These are phyloP conservation scores for Clitocybe nebularis DNA, from an alignment of 1,284 basidiomycete genomes.

Conservation along the genomic window DNA sequence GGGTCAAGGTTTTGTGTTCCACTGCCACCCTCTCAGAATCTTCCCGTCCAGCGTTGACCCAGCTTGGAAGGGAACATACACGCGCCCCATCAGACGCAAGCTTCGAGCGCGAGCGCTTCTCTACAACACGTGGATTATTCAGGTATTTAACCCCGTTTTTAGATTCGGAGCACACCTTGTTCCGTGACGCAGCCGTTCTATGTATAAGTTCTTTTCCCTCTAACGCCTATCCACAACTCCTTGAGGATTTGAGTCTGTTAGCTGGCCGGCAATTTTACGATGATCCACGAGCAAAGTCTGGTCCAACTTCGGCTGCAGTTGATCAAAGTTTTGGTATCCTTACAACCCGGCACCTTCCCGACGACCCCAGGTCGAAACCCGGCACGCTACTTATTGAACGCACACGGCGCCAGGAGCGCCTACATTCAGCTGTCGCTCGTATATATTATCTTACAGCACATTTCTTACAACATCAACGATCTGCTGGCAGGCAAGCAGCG, in stretches of 20 bases:
- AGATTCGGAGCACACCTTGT: conserved; percentile 79
- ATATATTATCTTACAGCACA: conserved; percentile 87
- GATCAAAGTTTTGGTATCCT: conserved; percentile 52
- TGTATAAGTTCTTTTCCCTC: conserved; percentile 86
- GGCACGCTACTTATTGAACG: conserved; percentile 43
- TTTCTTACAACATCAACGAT: conserved; percentile 69
- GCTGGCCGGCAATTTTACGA: conserved; percentile 82
- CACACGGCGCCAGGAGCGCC: conserved; percentile 71
- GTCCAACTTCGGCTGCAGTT: conserved; percentile 26
- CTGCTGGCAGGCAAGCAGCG: conserved; percentile 67
- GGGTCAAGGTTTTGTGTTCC: conserved; percentile 80
- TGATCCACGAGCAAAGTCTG: conserved; percentile 58
- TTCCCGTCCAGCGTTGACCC: conserved; percentile 47
- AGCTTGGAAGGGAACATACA: conserved; percentile 62
- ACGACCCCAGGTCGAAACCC: conserved; percentile 54
- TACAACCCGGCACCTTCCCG: conserved; percentile 60
- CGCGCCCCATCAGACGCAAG: conserved; percentile 70
- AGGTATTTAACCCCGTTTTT: conserved; percentile 84
- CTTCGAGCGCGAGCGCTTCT: conserved; percentile 72
- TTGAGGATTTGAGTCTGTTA: conserved; percentile 81
- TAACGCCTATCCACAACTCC: conserved; percentile 72
- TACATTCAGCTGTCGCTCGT: conserved; percentile 87
- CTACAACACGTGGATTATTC: conserved; percentile 80
- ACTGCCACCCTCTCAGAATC: conserved; percentile 71
- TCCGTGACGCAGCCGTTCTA: conserved; percentile 83